These are phyloP conservation scores for Populus alba DNA, from an alignment of 345 rosid genomes.

Conservation along the genomic window DNA sequence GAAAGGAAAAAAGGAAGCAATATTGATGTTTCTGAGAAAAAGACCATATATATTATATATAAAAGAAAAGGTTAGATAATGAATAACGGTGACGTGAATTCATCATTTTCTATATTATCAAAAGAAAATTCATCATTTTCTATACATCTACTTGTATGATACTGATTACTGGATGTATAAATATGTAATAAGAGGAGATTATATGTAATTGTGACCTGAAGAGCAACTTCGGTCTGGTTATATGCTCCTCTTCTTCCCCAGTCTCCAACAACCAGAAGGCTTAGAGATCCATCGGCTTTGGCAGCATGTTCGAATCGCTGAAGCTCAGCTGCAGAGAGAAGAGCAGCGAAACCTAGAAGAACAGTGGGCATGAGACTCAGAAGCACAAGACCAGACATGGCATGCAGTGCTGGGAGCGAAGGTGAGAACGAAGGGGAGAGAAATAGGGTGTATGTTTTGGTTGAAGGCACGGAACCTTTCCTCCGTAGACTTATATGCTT, in stretches of 20 bases:
- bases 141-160: too few species aligned
- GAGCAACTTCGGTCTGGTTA: slow-evolving; percentile 28
- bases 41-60: too few species aligned
- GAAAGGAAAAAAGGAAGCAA: too few species aligned
- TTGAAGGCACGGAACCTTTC: too few species aligned
- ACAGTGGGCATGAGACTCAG: neutral
- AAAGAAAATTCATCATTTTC: too few species aligned
- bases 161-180: too few species aligned
- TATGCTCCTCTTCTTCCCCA: slow-evolving; percentile 25
- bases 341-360: neutral
- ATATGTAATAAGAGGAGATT: neutral
- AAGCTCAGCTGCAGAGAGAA: slow-evolving; percentile 9
- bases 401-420: neutral
- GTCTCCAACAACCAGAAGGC: slow-evolving; percentile 24
- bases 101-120: too few species aligned
- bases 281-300: slow-evolving; percentile 18
- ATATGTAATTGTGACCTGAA: slow-evolving; percentile 2
- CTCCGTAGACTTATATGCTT: too few species aligned
- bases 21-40: too few species aligned
- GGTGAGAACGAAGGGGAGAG: neutral
- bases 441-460: too few species aligned
- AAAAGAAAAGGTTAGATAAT: too few species aligned
- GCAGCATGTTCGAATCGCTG: slow-evolving; percentile 3
- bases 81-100: too few species aligned
- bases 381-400: slow-evolving; percentile 4